phyloP scores from a whole-genome alignment of 345 rosid genomes.

The Gossypium raimondii region DNA sequence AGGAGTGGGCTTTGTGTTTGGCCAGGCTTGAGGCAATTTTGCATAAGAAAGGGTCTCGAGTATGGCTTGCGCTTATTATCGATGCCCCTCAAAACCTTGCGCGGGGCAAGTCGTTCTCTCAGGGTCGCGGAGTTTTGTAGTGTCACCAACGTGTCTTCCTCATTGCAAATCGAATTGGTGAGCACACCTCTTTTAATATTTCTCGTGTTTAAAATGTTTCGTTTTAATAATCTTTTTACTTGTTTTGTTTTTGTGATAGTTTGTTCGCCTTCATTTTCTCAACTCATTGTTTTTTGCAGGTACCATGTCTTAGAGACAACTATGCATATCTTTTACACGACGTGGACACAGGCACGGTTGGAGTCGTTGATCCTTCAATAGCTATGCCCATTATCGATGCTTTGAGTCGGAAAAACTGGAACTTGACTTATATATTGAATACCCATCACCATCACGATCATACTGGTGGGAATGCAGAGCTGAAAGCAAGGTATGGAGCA shows the following conservation, averaged over 20 bases:
- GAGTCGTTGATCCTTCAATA: constrained; percentile 97
- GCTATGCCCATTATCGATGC: constrained; percentile 82
- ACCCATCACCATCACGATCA: constrained; percentile 96
- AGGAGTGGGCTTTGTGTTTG: constrained; percentile 69
- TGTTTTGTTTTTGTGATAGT: not conserved
- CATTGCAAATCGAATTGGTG: constrained; percentile 93
- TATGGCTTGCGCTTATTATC: constrained; percentile 75
- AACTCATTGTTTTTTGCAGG: constrained; percentile 39
- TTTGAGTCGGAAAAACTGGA: constrained; percentile 68
- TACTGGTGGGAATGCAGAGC: constrained; percentile 81
- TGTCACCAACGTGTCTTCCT: constrained; percentile 62
- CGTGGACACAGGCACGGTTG: constrained; percentile 93
- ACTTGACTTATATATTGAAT: constrained; percentile 85
- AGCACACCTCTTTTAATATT: constrained; percentile 15
- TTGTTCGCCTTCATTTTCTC: not conserved
- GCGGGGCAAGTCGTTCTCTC: constrained; percentile 85
- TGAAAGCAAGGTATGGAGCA: constrained; percentile 97
- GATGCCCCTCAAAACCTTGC: constrained; percentile 78
- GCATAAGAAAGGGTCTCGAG: constrained; percentile 78
- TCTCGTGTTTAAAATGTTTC: not conserved
- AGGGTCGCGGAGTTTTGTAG: constrained; percentile 91
- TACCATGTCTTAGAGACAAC: constrained; percentile 83
- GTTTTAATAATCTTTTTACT: not conserved
- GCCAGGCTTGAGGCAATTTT: constrained; percentile 81
- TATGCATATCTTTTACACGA: constrained; percentile 95